phyloP scores from a whole-genome alignment of 2,329 filamentous ascomycete species.

The Aspergillus jensenii region DNA sequence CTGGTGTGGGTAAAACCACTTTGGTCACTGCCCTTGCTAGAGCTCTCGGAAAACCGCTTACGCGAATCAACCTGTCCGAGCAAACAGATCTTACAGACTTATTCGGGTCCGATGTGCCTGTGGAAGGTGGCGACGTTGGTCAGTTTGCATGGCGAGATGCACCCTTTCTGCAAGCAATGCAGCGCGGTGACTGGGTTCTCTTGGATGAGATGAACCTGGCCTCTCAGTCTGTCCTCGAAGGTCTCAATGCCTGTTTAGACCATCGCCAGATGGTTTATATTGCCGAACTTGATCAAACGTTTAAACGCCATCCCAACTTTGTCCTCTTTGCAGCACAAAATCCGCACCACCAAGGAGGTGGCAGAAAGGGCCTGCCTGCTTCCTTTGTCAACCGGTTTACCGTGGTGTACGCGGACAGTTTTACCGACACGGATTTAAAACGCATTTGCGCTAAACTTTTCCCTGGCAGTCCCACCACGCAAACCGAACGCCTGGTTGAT shows the following conservation, averaged over 20 bases:
- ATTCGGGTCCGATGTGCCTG: constrained; percentile 93
- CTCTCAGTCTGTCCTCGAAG: constrained; percentile 93
- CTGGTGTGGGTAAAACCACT: constrained; percentile 97
- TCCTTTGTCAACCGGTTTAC: constrained; percentile 99
- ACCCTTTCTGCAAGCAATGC: constrained; percentile 94
- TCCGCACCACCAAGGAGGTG: constrained; percentile 94
- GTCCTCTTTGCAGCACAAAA: constrained; percentile 97
- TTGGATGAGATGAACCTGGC: constrained; percentile 99
- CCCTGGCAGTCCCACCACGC: constrained; percentile 58
- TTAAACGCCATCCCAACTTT: constrained; percentile 84
- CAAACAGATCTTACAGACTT: constrained; percentile 97
- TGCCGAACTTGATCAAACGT: constrained; percentile 90
- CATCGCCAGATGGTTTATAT: constrained; percentile 95
- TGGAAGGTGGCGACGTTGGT: constrained; percentile 87
- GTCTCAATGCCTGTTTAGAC: constrained; percentile 92
- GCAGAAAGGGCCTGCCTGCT: constrained; percentile 87
- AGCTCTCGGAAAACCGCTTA: constrained; percentile 77
- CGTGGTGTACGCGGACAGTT: constrained; percentile 93
- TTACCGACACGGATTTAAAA: constrained; percentile 75
- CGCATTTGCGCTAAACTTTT: constrained; percentile 80
- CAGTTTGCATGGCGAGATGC: constrained; percentile 95
- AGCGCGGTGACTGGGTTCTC: constrained; percentile 92
- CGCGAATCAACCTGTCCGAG: constrained; percentile 94
- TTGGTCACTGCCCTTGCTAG: constrained; percentile 81
- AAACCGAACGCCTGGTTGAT: constrained; percentile 67